Evolutionary conservation across 208 protist genomes (phyloP), one percentile per base, ranked within the genome.

Genomic region (Novymonas esmeraldas): DNA sequence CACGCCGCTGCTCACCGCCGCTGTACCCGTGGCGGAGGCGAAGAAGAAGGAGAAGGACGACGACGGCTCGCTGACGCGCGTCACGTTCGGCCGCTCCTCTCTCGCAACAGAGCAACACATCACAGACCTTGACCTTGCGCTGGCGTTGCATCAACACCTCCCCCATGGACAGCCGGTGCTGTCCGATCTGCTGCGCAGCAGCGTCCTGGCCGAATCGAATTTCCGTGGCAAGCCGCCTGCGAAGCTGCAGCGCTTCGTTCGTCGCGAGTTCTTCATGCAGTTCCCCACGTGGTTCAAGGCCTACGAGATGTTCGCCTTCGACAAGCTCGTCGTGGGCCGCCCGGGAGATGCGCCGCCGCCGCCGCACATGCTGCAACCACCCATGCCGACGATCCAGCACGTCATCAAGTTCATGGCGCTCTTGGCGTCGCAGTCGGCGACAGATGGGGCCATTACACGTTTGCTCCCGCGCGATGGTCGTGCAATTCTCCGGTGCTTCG

Each of bases 341-440:
- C 44, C 57, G 2, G 71, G 72, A 22, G 73, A 52, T 3, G 20
- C 46, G 1, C 56, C 77, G 13, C 78, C 76, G 24, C 62, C 77
- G 14, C 44, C 60, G 13, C 42, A 81, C 13, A 10, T 84, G 9
- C 54, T 90, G 34, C 73, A 78, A 16, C 83, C 84, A 20, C 78
- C 64, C 20, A 70, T 85, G 9, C 50, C 64, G 2, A 77, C 34
- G 13, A 57, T 94, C 3, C 54, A 51, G 2, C 80, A 79, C 20
- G 45, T 95, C 1, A 31, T 97, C 22, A 89, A 90, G 68, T 76
- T 82, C 31, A 83, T 95, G 29, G 89, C 89, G 0, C 70, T 97
- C 6, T 63, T 82, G 2, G 78, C 82, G 6, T 44, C 89, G 14
- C 63, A 71, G 28, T 84, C 84, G 11, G 75, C 71, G 4, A 64